These are phyloP conservation scores for Magnolia officinalis DNA, from an alignment of 164 flowering plant species.

Conservation along the genomic window DNA sequence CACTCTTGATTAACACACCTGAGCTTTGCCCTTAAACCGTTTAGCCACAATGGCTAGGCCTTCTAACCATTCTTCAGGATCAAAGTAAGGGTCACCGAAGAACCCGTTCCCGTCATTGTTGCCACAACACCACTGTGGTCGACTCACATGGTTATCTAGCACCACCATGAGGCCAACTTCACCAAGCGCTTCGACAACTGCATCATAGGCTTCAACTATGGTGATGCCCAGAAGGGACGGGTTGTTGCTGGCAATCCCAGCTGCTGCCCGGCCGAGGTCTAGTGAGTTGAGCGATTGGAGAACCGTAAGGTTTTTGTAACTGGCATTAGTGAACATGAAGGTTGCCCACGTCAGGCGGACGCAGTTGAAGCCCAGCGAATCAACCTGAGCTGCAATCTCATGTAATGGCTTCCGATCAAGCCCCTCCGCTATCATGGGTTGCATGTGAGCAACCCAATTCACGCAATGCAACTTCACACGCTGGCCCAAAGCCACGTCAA, in stretches of 20 bases:
- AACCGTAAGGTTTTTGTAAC: constrained; percentile 19
- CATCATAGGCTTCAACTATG: constrained; percentile 23
- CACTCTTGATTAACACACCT: constrained; percentile 23
- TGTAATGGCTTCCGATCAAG: constrained; percentile 37
- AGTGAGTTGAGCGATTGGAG: constrained; percentile 14
- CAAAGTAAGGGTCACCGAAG: constrained; percentile 39
- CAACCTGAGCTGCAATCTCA: constrained; percentile 21
- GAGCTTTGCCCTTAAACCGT: constrained; percentile 26
- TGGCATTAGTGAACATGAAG: constrained; percentile 31
- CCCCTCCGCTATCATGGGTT: constrained; percentile 46
- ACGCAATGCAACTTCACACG: constrained; percentile 49
- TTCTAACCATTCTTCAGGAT: constrained; percentile 38
- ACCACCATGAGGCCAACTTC: constrained; percentile 29
- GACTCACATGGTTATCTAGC: constrained; percentile 41
- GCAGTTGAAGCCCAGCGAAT: constrained; percentile 42
- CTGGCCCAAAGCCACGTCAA: constrained; percentile 28
- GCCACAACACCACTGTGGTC: constrained; percentile 44
- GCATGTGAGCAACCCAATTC: constrained; percentile 48
- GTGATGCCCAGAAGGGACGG: constrained; percentile 29
- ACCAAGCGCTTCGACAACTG: constrained; percentile 29
- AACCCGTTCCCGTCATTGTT: constrained; percentile 40
- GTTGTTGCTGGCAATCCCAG: constrained; percentile 27
- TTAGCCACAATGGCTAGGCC: constrained; percentile 39
- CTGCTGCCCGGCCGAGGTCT: constrained; percentile 18
- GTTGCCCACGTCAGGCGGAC: constrained; percentile 54